Base-by-base conservation (phyloP, 139 green algal species). In the Chlamydomonas eustigma region DNA sequence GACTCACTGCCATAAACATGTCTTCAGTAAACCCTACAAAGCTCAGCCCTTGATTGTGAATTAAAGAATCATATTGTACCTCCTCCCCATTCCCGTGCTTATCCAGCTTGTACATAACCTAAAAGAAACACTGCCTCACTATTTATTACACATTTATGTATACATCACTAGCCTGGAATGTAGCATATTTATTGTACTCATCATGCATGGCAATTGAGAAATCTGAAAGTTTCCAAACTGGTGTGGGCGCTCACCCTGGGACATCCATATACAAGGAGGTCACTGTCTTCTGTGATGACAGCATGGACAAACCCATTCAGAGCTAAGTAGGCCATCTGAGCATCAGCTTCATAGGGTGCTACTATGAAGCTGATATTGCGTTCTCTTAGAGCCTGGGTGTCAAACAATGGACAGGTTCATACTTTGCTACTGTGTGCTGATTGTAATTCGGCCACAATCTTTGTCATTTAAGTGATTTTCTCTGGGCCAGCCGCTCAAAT, bases 311-410 rank as follows among this genome's bases (percentile, higher is more conserved):
- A 31, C 6, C 86, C 90, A n/a, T 71, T 87, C 6, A 89, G 63
- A 1, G 90, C 90, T 50, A 97, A 64, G 88, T 96, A 94, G 0
- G 90, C 87, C 89, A 99, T 93, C 90, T 98, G 94, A 0, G 93
- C 92, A 77, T 99, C 96, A 0, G 96, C 96, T 65, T 99, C 96
- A 80, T 98, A 99, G 0, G 96, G 96, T 2, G 96, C 96, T 35
- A 98, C 94, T 1, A 99, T 44, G 51, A 85, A 97, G 2, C 88
- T 68, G 32, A 98, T 85, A 4, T 80, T 84, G 22, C 66, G 68
- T 18, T 74, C 79, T 76, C 91, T 91, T 4, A 94, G 78, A 30
- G 80, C 89, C 88, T 93, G 84, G 44, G 18, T 58, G n/a, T n/a
- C n/a, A n/a, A n/a, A n/a, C n/a, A n/a, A n/a, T n/a, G n/a, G n/a